Base-by-base conservation (phyloP, 306 rosid species). In the Canavalia gladiata region DNA sequence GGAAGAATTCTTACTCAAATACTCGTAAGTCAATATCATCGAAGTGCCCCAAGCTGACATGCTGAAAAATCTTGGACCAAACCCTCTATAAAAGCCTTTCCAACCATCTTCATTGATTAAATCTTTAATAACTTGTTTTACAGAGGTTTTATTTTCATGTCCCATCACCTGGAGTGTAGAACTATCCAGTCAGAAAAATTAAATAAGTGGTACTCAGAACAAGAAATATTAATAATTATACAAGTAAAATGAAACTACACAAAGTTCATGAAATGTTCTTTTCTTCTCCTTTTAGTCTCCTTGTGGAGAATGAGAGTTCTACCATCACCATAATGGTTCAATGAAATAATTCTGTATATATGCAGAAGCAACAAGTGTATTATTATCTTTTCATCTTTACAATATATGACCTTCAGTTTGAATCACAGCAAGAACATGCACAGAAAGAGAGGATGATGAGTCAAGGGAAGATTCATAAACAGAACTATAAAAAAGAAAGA, bases 1-100 rank as follows among this genome's bases (percentile, higher is more conserved):
- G 62, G 83, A 77, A 80, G 81, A 56, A 78, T 79, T 72, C 76
- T 63, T 95, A 95, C 99, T 95, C 77, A 93, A 87, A 78, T 93
- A 93, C 84, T 95, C 99, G 73, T 93, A 95, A 63, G 99, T 68
- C 89, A 95, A 76, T 68, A 95, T 91, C 99, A 95, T 93, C 29
- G 99, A 95, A 35, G 98, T 95, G 47, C 99, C 98, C 97, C 98
- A 93, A 1, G 96, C 97, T 0, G 99, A 93, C 96, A 87, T 90
- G 88, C 94, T 95, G 87, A 93, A 86, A 80, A 95, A 88, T 87
- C 99, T 92, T 71, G 99, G 99, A 84, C 98, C 99, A 68, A 95
- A 79, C 35, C 99, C 99, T 87, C 93, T 90, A 76, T 95, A 95
- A 5, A 95, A 88, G 42, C 99, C 99, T 86, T 85, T 86, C 99